Base-by-base conservation (phyloP, 257 asterid species). In the Dorcoceras hygrometricum region DNA sequence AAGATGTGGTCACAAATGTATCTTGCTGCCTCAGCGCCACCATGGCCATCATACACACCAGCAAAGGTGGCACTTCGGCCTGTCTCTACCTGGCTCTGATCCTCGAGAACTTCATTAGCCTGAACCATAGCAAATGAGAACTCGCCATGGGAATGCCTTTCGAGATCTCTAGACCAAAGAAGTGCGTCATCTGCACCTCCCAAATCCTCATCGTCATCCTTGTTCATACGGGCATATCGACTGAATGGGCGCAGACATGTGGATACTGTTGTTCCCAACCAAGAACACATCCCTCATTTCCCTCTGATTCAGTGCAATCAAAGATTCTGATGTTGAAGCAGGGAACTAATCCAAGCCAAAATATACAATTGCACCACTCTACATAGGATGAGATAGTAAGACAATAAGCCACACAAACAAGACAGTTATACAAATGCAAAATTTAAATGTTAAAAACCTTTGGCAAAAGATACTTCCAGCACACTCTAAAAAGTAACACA, bases 21-120 rank as follows among this genome's bases (percentile, higher is more conserved):
- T 72, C 60, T 78, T 27, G 96, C 59, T 26, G 94, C 94, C 56
- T 83, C 95, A 31, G 73, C 74, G 63, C 98, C 91, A 69, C 98
- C 98, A 68, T 91, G 96, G 68, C 98, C 98, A 69, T 91, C 98
- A 59, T 87, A 91, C 57, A 91, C 80, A 54, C 96, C 98, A 48
- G 84, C 75, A 63, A 89, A 91, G 25, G 96, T 89, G 62, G 89
- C 87, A 23, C 66, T 59, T 6, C 62, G 74, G 28, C 91, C 87
- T 8, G 90, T 77, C 81, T 91, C 91, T 9, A 89, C 95, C 69
- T 85, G 95, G 66, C 98, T 77, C 27, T 87, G 82, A 76, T 91
- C 98, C 82, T 91, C 96, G 18, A 86, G 72, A 46, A 70, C 74
- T 39, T 69, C 71, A 71, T 91, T 91, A 25, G 94, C 96, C 74